Base-by-base conservation (phyloP, 169 alveolate species). In the Eimeria acervulina region DNA sequence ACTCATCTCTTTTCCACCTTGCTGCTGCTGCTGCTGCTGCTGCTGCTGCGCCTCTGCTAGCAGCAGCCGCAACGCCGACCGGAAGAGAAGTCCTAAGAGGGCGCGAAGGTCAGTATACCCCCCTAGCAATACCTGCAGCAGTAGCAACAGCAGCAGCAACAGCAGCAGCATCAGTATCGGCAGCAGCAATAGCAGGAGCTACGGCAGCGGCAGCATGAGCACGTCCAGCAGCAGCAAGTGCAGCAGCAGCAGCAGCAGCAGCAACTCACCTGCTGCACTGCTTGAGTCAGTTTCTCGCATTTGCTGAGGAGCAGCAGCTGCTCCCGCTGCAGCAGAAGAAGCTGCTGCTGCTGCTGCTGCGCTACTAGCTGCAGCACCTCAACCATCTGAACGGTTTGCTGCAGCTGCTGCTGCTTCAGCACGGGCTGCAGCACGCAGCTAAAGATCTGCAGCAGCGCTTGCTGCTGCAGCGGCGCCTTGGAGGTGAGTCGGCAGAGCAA, bases 11-110 rank as follows among this genome's bases (percentile, higher is more conserved):
- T 7, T 38, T 21, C 13, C 31, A 8, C 33, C 31, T 38, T 76
- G 61, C 87, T 74, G 85, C 61, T 33, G 87, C 36, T 76, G 61
- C 70, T 80, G 90, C 90, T 81, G 90, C 90, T 81, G 90, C 90
- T 44, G 90, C 90, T 81, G 90, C 44, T 42, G 90, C 40, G 90
- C 13, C 70, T 81, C 90, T 26, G 42, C 42, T 15, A 81, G 90
- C 90, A 81, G 90, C 90, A 7, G 90, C 90, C 52, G 90, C 90
- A 81, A 70, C 42, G 90, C 90, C 26, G 90, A 81, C n/a, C 90
- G 90, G 52, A 81, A 81, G 47, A 81, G 40, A 8, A 81, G 70
- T 26, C 90, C 70, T 26, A 81, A n/a, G 90, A 81, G 47, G 70
- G 90, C 90, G 68, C 90, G n/a, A 6, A 44, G 70, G 42, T 81